Evolutionary conservation across 192 early-diverging fungal genomes (phyloP).

Genomic region (Rhizophagus prolifer): DNA sequence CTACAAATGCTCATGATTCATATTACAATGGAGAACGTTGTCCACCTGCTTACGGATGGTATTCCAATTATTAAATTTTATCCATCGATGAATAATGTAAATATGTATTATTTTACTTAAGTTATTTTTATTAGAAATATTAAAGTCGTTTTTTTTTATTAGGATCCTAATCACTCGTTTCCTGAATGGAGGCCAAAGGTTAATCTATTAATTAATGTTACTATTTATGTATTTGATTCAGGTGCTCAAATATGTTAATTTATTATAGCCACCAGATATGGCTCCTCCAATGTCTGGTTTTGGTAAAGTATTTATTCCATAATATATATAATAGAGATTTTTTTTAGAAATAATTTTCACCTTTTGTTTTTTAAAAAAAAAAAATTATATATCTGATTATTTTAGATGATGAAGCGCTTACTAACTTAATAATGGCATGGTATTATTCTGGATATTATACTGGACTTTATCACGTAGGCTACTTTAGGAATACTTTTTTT

Average conservation of each 20-base stretch:
- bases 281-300: neutral
- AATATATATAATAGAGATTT: neutral
- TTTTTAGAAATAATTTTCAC: neutral
- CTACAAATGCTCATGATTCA: neutral
- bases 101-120: neutral
- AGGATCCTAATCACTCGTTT: neutral
- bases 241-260: neutral
- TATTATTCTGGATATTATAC: conserved; percentile 76
- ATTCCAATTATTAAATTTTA: conserved; percentile 8
- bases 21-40: neutral
- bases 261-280: neutral
- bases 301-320: neutral
- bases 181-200: neutral
- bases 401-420: conserved; percentile 58
- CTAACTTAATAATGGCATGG: conserved; percentile 72
- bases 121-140: neutral
- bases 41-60: neutral
- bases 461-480: conserved; percentile 61
- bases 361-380: neutral
- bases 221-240: neutral
- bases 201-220: neutral
- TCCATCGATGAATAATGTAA: neutral
- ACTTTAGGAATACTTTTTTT: neutral
- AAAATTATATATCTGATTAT: neutral
- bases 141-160: neutral